phyloP scores from a whole-genome alignment of 1,139 yeast species.

The Sugiyamaella grinbergsii region DNA sequence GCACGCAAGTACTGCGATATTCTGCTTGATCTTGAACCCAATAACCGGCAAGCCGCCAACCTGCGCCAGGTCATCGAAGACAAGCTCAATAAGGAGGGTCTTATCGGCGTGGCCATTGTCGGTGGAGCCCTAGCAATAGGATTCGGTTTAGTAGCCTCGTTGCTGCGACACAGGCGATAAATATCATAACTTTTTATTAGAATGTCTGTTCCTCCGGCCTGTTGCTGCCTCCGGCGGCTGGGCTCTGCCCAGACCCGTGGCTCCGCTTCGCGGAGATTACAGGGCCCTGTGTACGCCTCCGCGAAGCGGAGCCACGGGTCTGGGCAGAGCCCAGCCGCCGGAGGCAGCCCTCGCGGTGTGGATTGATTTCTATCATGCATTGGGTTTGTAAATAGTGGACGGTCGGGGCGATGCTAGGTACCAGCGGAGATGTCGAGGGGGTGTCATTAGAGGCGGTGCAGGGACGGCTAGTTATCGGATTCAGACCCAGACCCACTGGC shows the following conservation, averaged over 20 bases:
- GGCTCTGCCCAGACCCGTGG: slow-evolving; percentile 7
- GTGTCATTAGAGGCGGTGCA: no score
- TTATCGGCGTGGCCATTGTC: slow-evolving; percentile 82
- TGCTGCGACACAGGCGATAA: slow-evolving; percentile 45
- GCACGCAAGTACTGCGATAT: slow-evolving; percentile 86
- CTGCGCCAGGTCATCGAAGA: slow-evolving; percentile 79
- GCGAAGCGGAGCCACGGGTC: slow-evolving; percentile 4
- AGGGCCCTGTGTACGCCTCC: background rate
- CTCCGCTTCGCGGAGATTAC: slow-evolving; percentile 1
- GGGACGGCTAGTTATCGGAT: slow-evolving; percentile 22
- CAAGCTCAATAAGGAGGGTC: slow-evolving; percentile 76
- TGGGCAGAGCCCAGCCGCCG: slow-evolving; percentile 9
- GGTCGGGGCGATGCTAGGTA: no score
- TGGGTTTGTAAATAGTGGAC: slow-evolving; percentile 3
- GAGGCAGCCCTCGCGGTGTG: background rate
- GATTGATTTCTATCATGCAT: slow-evolving; percentile 12
- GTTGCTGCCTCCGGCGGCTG: slow-evolving; percentile 6
- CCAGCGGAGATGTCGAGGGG: no score
- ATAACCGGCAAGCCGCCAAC: slow-evolving; percentile 72
- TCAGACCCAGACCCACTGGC: slow-evolving; percentile 25
- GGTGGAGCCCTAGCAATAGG: slow-evolving; percentile 86
- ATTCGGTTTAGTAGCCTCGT: slow-evolving; percentile 65
- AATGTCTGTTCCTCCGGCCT: background rate
- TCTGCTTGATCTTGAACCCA: slow-evolving; percentile 76
- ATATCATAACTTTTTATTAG: background rate